These are phyloP conservation scores for Dictyostelium purpureum DNA, from an alignment of 78 protist genomes.

Conservation along the genomic window DNA sequence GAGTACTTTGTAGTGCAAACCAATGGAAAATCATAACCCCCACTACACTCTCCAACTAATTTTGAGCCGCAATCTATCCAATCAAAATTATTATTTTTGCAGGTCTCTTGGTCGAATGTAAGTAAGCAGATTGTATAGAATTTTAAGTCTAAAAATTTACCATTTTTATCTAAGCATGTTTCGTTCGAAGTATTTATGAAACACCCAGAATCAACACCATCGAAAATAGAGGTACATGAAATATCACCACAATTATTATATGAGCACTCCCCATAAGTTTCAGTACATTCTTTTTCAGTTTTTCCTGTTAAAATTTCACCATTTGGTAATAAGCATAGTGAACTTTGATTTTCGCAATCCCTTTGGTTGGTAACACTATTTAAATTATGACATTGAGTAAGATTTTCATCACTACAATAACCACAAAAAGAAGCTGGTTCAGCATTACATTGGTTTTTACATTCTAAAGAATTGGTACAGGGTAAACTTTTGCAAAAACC, in stretches of 20 bases:
- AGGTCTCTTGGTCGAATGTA: too few species aligned
- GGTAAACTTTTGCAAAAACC: neutral
- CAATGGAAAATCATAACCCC: too few species aligned
- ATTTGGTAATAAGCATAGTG: neutral
- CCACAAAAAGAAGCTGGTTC: slow-evolving; percentile 23
- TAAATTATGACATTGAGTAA: neutral
- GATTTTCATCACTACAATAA: neutral
- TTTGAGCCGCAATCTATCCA: neutral
- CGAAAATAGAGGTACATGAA: too few species aligned
- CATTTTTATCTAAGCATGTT: too few species aligned
- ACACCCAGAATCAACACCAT: too few species aligned
- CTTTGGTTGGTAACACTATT: neutral
- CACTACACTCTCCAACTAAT: neutral
- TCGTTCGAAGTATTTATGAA: too few species aligned
- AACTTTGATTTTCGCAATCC: neutral
- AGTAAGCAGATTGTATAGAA: too few species aligned
- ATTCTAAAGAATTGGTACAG: neutral
- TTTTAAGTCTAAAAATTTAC: too few species aligned
- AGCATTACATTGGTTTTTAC: neutral
- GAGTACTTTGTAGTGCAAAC: too few species aligned
- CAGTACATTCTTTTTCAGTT: neutral
- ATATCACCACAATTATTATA: too few species aligned
- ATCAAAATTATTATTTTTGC: too few species aligned
- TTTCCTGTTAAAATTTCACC: neutral
- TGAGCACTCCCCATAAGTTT: too few species aligned